Conservation (phyloP, 1,284 basidiomycete species). For the Malassezia equina region DNA sequence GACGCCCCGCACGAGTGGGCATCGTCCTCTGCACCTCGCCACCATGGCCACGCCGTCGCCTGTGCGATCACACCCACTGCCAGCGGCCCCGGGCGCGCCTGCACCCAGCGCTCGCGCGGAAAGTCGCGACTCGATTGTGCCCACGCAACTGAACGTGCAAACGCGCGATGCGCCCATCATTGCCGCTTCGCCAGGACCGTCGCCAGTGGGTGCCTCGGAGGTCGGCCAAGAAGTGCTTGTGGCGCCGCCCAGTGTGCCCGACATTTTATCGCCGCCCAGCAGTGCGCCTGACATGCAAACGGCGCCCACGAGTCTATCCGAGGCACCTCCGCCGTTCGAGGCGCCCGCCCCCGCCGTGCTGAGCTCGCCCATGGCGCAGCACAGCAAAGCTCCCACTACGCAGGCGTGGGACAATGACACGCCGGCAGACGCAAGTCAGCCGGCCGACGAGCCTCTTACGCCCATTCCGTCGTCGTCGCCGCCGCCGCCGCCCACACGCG, state of each 20-base stretch:
- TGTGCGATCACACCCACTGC: not conserved
- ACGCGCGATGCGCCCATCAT: slow-evolving; percentile 4
- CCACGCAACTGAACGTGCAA: not conserved
- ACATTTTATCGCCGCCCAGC: not conserved
- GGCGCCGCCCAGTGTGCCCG: not conserved
- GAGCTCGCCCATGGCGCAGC: not conserved
- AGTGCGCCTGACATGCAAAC: slow-evolving; percentile 5
- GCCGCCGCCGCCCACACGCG: not conserved
- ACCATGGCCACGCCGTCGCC: not conserved
- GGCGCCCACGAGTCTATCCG: not conserved
- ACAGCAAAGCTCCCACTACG: not conserved
- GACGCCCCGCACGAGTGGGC: not conserved
- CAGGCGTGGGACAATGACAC: not conserved
- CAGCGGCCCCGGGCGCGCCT: not conserved
- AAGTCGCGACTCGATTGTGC: not conserved
- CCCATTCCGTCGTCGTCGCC: not conserved
- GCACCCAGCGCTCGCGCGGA: not conserved
- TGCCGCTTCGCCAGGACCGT: not conserved
- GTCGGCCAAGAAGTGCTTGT: not conserved
- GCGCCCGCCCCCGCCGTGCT: not conserved
- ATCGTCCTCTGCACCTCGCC: slow-evolving; percentile 7
- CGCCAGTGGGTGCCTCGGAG: not conserved
- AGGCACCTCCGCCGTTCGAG: not conserved
- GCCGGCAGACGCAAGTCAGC: not conserved
- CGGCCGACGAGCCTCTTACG: not conserved